phyloP scores from a whole-genome alignment of 2,329 filamentous ascomycete species.

The Ceratocystis harringtonii region DNA sequence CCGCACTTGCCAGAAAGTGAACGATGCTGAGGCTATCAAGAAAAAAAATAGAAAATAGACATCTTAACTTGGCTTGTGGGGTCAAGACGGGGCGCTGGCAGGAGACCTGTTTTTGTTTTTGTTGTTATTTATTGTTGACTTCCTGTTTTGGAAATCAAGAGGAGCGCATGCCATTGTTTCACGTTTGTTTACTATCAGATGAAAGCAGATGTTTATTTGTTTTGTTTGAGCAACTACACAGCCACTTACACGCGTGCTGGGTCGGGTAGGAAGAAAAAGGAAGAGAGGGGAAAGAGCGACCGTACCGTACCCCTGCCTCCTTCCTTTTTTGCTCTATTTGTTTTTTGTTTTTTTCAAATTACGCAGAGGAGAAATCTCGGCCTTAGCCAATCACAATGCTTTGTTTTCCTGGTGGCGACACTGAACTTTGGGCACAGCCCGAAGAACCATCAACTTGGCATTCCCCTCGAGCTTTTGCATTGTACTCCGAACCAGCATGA shows the following conservation, averaged over 20 bases:
- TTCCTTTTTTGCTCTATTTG: neutral
- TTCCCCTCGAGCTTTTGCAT: neutral
- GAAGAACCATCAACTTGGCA: neutral
- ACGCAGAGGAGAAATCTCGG: neutral
- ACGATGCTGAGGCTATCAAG: neutral
- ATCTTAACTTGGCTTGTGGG: neutral
- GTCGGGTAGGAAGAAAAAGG: neutral
- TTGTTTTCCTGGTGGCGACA: neutral
- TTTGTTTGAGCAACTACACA: conserved; percentile 7
- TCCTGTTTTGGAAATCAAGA: neutral
- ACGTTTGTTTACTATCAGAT: conserved; percentile 15
- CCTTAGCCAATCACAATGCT: neutral
- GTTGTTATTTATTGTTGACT: conserved; percentile 3
- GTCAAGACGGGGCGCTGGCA: neutral
- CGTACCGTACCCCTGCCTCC: neutral
- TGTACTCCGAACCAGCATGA: neutral
- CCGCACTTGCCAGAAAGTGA: neutral
- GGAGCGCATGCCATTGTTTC: conserved; percentile 1
- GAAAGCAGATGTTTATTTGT: conserved; percentile 16
- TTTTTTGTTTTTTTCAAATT: neutral
- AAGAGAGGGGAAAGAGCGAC: neutral
- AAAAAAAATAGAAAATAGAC: neutral
- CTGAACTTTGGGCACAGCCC: neutral
- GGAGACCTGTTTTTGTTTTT: neutral
- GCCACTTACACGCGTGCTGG: conserved; percentile 5